Percentiles rank a stretch among this genome's conserved stretches.
Evolutionary conservation across 2,329 filamentous ascomycete genomes (phyloP).

Genomic region (Colletotrichum sp.): DNA sequence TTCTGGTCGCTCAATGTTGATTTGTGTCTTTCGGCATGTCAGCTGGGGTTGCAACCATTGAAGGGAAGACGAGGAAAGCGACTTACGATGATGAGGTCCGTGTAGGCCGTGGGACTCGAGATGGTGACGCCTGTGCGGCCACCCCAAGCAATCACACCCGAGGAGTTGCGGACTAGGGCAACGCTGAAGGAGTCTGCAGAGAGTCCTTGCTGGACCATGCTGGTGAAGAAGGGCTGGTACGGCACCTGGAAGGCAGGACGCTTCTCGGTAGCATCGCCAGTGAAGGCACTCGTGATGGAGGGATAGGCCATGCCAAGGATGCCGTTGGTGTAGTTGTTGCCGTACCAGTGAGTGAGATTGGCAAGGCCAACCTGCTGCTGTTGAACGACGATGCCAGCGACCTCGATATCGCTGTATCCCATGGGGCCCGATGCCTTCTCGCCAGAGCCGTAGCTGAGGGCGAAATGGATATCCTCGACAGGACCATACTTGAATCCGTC

Average conservation of each 20-base stretch:
- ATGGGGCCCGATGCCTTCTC: constrained; percentile 53
- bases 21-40: constrained; percentile 43
- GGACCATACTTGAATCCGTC: constrained; percentile 44
- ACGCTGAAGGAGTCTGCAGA: constrained; percentile 53
- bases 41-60: neutral
- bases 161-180: constrained; percentile 51
- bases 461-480: constrained; percentile 49
- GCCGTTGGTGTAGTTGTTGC: constrained; percentile 57
- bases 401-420: constrained; percentile 49
- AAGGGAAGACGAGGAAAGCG: neutral
- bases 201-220: constrained; percentile 49
- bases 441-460: constrained; percentile 52
- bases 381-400: constrained; percentile 49
- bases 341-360: constrained; percentile 55
- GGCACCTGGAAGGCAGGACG: constrained; percentile 40
- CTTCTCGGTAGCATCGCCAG: constrained; percentile 43
- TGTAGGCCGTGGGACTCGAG: constrained; percentile 32
- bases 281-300: constrained; percentile 53
- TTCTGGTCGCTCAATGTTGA: constrained; percentile 38
- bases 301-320: constrained; percentile 58
- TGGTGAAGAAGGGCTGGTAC: constrained; percentile 56
- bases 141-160: constrained; percentile 52
- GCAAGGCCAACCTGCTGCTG: constrained; percentile 55
- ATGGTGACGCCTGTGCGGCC: constrained; percentile 42
- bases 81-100: constrained; percentile 52